These are phyloP conservation scores for Chenopodium album DNA, from an alignment of 148 eudicot species.

Conservation along the genomic window DNA sequence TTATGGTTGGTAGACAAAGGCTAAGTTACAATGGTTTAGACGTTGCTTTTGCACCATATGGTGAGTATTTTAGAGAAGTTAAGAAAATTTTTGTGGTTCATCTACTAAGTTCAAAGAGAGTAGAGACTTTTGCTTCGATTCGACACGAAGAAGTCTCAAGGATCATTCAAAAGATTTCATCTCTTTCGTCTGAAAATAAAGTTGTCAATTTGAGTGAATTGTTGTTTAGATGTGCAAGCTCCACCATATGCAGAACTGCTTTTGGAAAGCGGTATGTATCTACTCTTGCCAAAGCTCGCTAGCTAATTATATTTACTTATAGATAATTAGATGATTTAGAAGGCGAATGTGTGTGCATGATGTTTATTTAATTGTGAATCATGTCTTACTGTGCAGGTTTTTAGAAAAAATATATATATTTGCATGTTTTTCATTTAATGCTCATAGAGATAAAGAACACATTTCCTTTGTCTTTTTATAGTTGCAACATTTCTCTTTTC, in stretches of 20 bases:
- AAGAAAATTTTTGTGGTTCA: slow-evolving; percentile 23
- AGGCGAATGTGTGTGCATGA: no score
- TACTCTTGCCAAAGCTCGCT: background rate
- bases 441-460: no score
- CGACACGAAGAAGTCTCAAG: slow-evolving; percentile 24
- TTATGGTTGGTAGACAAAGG: background rate
- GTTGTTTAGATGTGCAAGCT: slow-evolving; percentile 11
- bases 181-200: slow-evolving; percentile 4
- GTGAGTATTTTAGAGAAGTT: slow-evolving; percentile 17
- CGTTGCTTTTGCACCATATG: slow-evolving; percentile 10
- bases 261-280: slow-evolving; percentile 32
- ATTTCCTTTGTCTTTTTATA: no score
- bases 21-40: slow-evolving; percentile 29
- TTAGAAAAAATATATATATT: no score
- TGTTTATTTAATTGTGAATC: no score
- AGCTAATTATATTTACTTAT: no score
- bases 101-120: slow-evolving; percentile 23
- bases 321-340: no score
- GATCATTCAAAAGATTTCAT: slow-evolving; percentile 17
- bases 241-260: slow-evolving; percentile 22
- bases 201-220: slow-evolving; percentile 24
- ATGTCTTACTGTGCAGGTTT: no score
- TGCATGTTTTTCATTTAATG: no score
- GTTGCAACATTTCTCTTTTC: no score
- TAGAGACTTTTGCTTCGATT: slow-evolving; percentile 16